A percentile compares a stretch with the other conserved stretches of the same genome.
Evolutionary conservation across 2,329 filamentous ascomycete genomes (phyloP).

Genomic region (Colletotrichum simmondsii): DNA sequence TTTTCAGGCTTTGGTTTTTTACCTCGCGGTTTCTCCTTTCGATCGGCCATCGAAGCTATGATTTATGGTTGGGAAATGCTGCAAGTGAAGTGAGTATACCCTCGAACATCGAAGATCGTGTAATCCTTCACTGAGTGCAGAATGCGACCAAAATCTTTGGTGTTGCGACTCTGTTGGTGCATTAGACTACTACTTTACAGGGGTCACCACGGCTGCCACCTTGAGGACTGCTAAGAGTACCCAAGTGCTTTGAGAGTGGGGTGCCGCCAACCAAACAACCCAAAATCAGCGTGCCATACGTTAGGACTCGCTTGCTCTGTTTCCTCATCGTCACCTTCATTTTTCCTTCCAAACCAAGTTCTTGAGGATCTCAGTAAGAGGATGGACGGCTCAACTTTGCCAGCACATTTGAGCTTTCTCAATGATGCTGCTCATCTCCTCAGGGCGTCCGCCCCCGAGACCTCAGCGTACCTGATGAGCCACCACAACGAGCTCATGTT

Average conservation of each 20-base stretch:
- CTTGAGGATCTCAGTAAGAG: background rate
- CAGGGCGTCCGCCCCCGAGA: slow-evolving; percentile 61
- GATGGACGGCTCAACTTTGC: slow-evolving; percentile 19
- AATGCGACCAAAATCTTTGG: background rate
- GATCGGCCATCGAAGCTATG: background rate
- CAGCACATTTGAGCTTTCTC: slow-evolving; percentile 53
- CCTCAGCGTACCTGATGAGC: slow-evolving; percentile 69
- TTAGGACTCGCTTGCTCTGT: background rate
- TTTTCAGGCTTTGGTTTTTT: slow-evolving; percentile 45
- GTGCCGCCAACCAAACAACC: background rate
- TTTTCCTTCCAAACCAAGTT: background rate
- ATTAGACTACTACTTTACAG: slow-evolving; percentile 15
- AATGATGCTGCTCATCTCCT: slow-evolving; percentile 71
- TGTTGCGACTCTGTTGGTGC: background rate
- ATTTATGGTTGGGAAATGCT: background rate
- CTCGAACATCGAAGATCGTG: background rate
- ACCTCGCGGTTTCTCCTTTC: slow-evolving; percentile 32
- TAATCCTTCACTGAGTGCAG: background rate
- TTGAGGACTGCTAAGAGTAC: slow-evolving; percentile 1
- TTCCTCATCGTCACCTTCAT: background rate
- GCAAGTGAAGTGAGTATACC: background rate
- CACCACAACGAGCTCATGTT: slow-evolving; percentile 61
- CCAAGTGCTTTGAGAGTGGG: slow-evolving; percentile 10
- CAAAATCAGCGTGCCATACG: background rate
- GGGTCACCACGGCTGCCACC: slow-evolving; percentile 4